phyloP scores from a whole-genome alignment of 768 basidiomycete genomes.

The Amanita brunnescens region DNA sequence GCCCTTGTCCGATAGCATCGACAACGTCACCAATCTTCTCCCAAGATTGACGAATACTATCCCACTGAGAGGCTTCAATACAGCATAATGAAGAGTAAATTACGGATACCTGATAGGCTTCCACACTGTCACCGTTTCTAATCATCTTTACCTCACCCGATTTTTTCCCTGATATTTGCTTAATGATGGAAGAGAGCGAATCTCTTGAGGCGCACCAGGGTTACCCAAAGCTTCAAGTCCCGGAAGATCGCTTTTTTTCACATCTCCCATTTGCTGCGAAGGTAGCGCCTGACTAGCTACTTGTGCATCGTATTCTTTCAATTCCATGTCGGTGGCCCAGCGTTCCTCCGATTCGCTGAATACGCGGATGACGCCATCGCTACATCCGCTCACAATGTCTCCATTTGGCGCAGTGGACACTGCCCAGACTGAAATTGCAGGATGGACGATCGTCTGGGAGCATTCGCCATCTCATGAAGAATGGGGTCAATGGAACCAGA shows the following conservation, averaged over 20 bases:
- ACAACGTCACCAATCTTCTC: slow-evolving; percentile 94
- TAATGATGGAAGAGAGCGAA: not conserved
- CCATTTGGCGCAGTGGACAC: slow-evolving; percentile 83
- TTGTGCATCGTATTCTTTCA: slow-evolving; percentile 63
- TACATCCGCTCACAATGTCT: slow-evolving; percentile 88
- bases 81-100: not conserved
- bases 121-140: slow-evolving; percentile 67
- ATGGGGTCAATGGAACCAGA: not conserved
- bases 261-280: slow-evolving; percentile 82
- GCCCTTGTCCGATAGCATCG: slow-evolving; percentile 84
- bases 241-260: slow-evolving; percentile 86
- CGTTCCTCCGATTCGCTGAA: slow-evolving; percentile 72
- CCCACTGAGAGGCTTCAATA: slow-evolving; percentile 55
- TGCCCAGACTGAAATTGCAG: slow-evolving; percentile 96
- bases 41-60: slow-evolving; percentile 59
- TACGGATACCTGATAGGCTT: slow-evolving; percentile 75
- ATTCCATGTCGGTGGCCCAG: slow-evolving; percentile 56
- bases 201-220: slow-evolving; percentile 47
- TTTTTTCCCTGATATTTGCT: slow-evolving; percentile 58
- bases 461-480: slow-evolving; percentile 68
- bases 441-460: slow-evolving; percentile 82
- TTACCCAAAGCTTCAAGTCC: slow-evolving; percentile 69
- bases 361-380: slow-evolving; percentile 81
- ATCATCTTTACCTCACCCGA: slow-evolving; percentile 93
- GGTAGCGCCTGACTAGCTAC: slow-evolving; percentile 77